Conservation (phyloP, 768 basidiomycete genomes). For the Tylopilus rubrobrunneus region DNA sequence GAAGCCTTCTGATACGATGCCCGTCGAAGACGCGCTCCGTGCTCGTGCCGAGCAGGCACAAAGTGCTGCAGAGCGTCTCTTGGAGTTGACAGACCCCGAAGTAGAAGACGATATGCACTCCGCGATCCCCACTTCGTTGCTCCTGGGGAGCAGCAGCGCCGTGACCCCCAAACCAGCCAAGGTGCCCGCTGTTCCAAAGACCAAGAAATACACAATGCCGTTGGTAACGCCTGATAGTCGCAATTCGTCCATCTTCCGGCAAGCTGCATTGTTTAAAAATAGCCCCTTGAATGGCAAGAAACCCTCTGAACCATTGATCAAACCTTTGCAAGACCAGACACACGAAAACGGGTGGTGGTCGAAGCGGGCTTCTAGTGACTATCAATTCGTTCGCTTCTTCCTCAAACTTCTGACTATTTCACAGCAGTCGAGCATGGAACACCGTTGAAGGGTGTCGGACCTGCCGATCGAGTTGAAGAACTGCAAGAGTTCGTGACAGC, state of each 20-base stretch:
- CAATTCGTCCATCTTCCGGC: conserved; percentile 56
- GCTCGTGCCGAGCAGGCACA: conserved; percentile 92
- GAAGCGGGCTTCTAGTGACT: conserved; percentile 68
- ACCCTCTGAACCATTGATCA: conserved; percentile 55
- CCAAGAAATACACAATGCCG: conserved; percentile 28
- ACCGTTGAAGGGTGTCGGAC: conserved; percentile 37
- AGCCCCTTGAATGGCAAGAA: conserved; percentile 62
- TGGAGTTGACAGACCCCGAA: conserved; percentile 84
- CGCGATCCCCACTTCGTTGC: conserved; percentile 51
- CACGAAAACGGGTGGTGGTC: conserved; percentile 84
- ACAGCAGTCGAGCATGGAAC: conserved; percentile 44
- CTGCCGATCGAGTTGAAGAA: conserved; percentile 43
- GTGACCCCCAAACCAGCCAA: conserved; percentile 35
- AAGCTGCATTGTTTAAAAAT: conserved; percentile 77
- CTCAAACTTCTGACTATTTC: conserved; percentile 9
- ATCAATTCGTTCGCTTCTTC: not conserved
- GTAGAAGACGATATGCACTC: conserved; percentile 53
- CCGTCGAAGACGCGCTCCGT: conserved; percentile 79
- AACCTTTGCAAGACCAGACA: conserved; percentile 62
- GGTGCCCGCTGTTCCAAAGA: conserved; percentile 35
- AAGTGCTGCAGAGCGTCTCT: conserved; percentile 81
- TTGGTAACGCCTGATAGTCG: conserved; percentile 68
- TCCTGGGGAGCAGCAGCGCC: conserved; percentile 40
- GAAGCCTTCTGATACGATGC: conserved; percentile 43
- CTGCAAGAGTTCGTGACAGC: conserved; percentile 50